Conservation (phyloP, 1,139 yeast species). For the Yamadazyma friedrichii region DNA sequence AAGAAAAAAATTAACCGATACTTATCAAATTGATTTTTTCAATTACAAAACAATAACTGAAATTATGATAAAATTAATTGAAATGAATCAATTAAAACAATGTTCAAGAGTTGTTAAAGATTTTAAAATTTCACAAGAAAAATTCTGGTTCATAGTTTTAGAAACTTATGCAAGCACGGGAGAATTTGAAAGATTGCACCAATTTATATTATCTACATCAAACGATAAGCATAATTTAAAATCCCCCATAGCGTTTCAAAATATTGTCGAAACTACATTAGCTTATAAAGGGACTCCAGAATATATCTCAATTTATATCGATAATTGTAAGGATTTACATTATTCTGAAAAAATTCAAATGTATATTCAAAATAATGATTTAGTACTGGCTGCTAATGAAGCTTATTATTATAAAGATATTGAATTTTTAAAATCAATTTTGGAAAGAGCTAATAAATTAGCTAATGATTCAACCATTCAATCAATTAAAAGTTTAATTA, state of each 20-base stretch:
- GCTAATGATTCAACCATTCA: slow-evolving; percentile 22
- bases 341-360: slow-evolving; percentile 47
- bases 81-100: slow-evolving; percentile 56
- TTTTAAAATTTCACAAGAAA: slow-evolving; percentile 61
- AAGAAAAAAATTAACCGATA: slow-evolving; percentile 53
- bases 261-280: slow-evolving; percentile 56
- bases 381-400: slow-evolving; percentile 56
- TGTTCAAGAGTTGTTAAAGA: slow-evolving; percentile 59
- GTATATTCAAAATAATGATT: slow-evolving; percentile 54
- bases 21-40: slow-evolving; percentile 56
- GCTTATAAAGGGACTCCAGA: slow-evolving; percentile 46
- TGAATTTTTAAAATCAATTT: slow-evolving; percentile 36
- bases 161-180: slow-evolving; percentile 49
- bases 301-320: slow-evolving; percentile 37
- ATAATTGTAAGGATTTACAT: slow-evolving; percentile 28
- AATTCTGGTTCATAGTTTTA: slow-evolving; percentile 63
- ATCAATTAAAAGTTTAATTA: slow-evolving; percentile 25
- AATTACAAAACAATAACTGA: slow-evolving; percentile 50
- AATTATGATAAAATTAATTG: slow-evolving; percentile 54
- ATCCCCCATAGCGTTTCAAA: slow-evolving; percentile 74
- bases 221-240: slow-evolving; percentile 32
- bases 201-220: slow-evolving; percentile 35
- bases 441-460: slow-evolving; percentile 19
- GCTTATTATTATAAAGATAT: slow-evolving; percentile 58
- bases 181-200: slow-evolving; percentile 63